Conservation (phyloP, 108 stramenopile genomes). For the Stephanodiscus minutulus region DNA sequence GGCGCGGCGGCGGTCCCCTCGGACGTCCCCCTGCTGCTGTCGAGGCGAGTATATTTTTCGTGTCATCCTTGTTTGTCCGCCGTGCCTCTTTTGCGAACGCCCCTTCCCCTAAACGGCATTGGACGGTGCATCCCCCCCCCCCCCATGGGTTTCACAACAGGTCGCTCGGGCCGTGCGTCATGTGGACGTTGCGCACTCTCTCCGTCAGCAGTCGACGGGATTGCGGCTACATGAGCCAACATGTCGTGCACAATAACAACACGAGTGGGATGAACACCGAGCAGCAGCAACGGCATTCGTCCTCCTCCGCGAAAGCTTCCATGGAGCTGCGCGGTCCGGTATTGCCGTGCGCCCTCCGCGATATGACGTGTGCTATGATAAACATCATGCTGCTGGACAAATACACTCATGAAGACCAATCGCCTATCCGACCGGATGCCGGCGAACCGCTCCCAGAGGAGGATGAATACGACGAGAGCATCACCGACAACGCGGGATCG, state of each 20-base stretch:
- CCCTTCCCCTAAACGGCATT: neutral
- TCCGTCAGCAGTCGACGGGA: constrained; percentile 36
- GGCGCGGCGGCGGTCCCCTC: neutral
- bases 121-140: neutral
- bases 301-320: constrained; percentile 20
- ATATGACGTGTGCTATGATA: constrained; percentile 44
- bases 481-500: neutral
- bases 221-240: constrained; percentile 33
- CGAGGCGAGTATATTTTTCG: neutral
- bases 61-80: neutral
- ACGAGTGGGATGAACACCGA: neutral
- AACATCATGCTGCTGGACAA: constrained; percentile 29
- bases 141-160: constrained; percentile 20
- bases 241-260: neutral
- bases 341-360: constrained; percentile 61
- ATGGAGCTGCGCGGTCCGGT: constrained; percentile 57
- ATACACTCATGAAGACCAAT: neutral
- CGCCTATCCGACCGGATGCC: constrained; percentile 4
- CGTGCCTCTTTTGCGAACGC: neutral
- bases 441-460: neutral
- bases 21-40: constrained; percentile 65
- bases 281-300: constrained; percentile 4
- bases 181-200: constrained; percentile 51
- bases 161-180: constrained; percentile 57
- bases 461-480: neutral